Conservation (phyloP, 2,329 filamentous ascomycete genomes). For the Gnomoniopsis sp. region DNA sequence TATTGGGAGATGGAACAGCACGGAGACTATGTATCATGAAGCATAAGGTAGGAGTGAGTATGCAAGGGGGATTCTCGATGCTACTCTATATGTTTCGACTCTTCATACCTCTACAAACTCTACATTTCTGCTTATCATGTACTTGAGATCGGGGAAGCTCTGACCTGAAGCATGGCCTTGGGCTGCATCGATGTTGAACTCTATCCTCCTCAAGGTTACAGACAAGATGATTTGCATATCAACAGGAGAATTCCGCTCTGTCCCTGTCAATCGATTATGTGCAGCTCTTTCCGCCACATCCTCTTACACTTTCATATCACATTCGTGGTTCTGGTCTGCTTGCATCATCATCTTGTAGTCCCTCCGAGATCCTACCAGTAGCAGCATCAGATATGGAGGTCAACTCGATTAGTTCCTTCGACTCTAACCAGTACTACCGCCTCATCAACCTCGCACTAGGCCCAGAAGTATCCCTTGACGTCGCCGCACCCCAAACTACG, state of each 20-base stretch:
- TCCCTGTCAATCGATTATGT: no score
- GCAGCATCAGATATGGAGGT: background rate
- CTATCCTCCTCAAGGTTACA: background rate
- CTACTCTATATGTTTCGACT: no score
- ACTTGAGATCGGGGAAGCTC: background rate
- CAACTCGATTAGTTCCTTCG: background rate
- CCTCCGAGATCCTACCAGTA: background rate
- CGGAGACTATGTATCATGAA: no score
- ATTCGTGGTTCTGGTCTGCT: no score
- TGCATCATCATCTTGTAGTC: no score
- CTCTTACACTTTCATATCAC: background rate
- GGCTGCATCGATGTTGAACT: background rate
- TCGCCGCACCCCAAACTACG: background rate
- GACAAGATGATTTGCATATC: background rate
- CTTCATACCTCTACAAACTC: no score
- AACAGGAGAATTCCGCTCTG: background rate
- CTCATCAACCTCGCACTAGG: conserved; percentile 9
- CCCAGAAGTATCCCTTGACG: conserved; percentile 6
- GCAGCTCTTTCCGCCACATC: background rate
- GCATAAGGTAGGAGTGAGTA: no score
- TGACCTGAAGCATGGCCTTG: background rate
- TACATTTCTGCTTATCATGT: no score
- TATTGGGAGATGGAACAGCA: no score
- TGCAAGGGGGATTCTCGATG: no score
- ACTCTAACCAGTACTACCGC: conserved; percentile 9